Conservation (phyloP, 352 stramenopile species). For the Globisporangium echinulatum region DNA sequence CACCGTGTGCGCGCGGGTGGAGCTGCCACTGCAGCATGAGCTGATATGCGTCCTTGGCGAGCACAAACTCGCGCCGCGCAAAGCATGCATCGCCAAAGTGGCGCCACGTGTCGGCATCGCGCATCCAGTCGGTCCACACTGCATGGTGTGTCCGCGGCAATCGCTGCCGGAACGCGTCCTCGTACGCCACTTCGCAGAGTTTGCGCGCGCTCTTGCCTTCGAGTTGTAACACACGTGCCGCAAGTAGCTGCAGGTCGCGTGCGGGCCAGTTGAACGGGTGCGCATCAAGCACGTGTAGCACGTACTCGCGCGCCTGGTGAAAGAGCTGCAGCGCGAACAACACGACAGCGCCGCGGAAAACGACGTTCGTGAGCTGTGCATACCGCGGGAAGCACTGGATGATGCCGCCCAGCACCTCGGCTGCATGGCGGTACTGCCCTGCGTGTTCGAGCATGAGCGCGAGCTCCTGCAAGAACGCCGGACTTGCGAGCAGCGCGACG, state of each 20-base stretch:
- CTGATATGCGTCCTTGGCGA: constrained; percentile 56
- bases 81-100: constrained; percentile 46
- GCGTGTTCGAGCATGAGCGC: constrained; percentile 38
- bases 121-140: constrained; percentile 62
- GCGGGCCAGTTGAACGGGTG: constrained; percentile 40
- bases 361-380: constrained; percentile 33
- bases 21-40: constrained; percentile 51
- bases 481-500: constrained; percentile 38
- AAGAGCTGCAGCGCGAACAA: constrained; percentile 56
- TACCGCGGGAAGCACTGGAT: constrained; percentile 61
- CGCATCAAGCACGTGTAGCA: constrained; percentile 53
- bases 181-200: constrained; percentile 55
- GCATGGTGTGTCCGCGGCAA: constrained; percentile 22
- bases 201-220: constrained; percentile 31
- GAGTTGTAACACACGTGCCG: constrained; percentile 48
- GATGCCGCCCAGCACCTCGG: constrained; percentile 46
- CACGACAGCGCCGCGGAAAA: constrained; percentile 61
- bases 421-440: constrained; percentile 33
- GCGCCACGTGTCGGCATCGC: constrained; percentile 41
- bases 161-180: constrained; percentile 45
- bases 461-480: constrained; percentile 56
- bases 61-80: constrained; percentile 33
- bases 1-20: constrained; percentile 17
- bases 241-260: constrained; percentile 53
- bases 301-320: constrained; percentile 59